Evolutionary conservation across 805 yeast genomes (phyloP), one percentile per base, ranked within the genome.

Genomic region (Yarrowia yakushimensis): DNA sequence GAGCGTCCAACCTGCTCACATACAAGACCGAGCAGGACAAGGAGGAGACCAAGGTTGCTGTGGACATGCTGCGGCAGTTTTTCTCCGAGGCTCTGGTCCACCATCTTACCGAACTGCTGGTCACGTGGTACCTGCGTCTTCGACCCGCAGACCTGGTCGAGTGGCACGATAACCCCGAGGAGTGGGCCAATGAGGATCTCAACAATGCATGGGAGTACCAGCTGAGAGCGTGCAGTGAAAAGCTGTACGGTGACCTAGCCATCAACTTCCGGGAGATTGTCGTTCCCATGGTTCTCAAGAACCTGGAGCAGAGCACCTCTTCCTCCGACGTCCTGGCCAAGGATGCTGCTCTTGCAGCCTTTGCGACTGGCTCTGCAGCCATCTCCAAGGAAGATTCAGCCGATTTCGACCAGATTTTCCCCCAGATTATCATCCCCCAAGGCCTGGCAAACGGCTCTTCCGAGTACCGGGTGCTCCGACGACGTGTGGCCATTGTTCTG

Each of bases 101-200:
- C 25, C 80, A 82, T 23, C 72, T 93, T 12, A 81, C 89, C 12
- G 87, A 87, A 64, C 74, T 88, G 43, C 76, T 92, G 34, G 85
- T 91, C 64, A 78, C 80, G 41, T 86, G 86, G 83, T 92, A 90
- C 72, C 77, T 94, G 65, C 82, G 86, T 63, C 73, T 92, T 52
- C 82, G 85, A 64, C 90, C 93, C 0, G 73, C 81, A 1, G 97
- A 92, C 70, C 72, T 93, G 52, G 96, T 88, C 67, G 77, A 83
- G 37, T 94, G 98, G 98, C 71, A 78, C 12, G 72, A 81, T 17
- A 96, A 91, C 64, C 97, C 98, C 0, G 98, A 91, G 71, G 97
- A 90, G 72, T 94, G 96, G 90, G 85, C 88, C 20, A 85, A 85
- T 66, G 96, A 90, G 69, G 96, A 91, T 67, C 76, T 86, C 63